A percentile compares a stretch with the other conserved stretches of the same genome.
phyloP scores from a whole-genome alignment of 1,139 yeast genomes.

The Debaryomycetaceae sp. region DNA sequence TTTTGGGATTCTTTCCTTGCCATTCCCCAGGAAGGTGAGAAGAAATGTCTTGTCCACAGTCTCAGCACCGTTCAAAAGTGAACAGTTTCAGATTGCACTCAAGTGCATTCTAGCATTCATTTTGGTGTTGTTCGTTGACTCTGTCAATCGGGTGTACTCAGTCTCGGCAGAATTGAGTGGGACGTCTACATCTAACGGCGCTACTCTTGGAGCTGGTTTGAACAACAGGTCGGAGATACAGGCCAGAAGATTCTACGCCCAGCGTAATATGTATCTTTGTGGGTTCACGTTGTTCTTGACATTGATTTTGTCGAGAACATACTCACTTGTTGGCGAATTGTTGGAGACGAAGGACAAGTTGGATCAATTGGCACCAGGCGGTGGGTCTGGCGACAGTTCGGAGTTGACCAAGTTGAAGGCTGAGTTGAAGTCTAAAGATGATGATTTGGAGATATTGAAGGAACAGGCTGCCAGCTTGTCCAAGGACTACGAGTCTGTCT shows the following conservation, averaged over 20 bases:
- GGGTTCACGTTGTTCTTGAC: constrained; percentile 94
- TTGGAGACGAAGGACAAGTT: constrained; percentile 58
- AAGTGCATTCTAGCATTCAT: constrained; percentile 85
- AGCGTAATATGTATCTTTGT: constrained; percentile 93
- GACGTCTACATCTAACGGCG: constrained; percentile 15
- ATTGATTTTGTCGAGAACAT: constrained; percentile 82
- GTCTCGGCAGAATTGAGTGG: constrained; percentile 62
- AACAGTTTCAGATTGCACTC: constrained; percentile 71
- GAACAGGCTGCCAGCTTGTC: constrained; percentile 68
- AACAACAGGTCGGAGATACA: constrained; percentile 75
- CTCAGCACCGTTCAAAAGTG: constrained; percentile 67
- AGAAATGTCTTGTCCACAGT: constrained; percentile 62
- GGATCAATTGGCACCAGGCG: constrained; percentile 41
- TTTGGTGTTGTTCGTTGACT: constrained; percentile 78
- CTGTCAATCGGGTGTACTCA: constrained; percentile 77
- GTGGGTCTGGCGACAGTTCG: constrained; percentile 22
- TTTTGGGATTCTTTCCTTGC: constrained; percentile 79
- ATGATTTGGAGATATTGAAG: constrained; percentile 63
- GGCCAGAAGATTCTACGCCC: constrained; percentile 91
- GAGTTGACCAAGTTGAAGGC: constrained; percentile 50
- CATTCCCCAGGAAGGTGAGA: constrained; percentile 75
- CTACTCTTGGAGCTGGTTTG: constrained; percentile 11
- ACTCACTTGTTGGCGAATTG: constrained; percentile 74
- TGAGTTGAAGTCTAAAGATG: constrained; percentile 57
- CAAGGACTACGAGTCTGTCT: constrained; percentile 56